Conservation (phyloP, 2,329 filamentous ascomycete genomes). For the Fusarium palustre region DNA sequence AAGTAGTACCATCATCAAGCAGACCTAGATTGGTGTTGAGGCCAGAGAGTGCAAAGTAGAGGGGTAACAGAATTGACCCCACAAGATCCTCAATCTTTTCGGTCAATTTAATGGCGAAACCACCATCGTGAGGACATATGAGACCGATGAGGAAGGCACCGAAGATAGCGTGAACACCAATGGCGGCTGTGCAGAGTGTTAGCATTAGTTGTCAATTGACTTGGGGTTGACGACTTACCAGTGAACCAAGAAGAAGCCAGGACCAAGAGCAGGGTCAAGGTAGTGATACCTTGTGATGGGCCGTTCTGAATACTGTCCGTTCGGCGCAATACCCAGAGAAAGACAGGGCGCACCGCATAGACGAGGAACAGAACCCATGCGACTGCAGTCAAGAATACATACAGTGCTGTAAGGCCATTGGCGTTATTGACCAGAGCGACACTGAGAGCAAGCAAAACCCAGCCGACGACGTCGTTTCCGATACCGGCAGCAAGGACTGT, state of each 20-base stretch:
- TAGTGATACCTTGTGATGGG: constrained; percentile 85
- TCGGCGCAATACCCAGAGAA: constrained; percentile 78
- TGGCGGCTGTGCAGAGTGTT: constrained; percentile 62
- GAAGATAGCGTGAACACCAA: constrained; percentile 95
- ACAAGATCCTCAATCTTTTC: constrained; percentile 96
- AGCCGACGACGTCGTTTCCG: constrained; percentile 81
- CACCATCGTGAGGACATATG: constrained; percentile 89
- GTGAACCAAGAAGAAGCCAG: constrained; percentile 88
- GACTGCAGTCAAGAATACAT: constrained; percentile 79
- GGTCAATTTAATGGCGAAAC: constrained; percentile 89
- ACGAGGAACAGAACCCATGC: constrained; percentile 83
- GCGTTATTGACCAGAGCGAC: constrained; percentile 92
- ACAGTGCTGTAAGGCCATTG: constrained; percentile 84
- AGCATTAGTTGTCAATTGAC: not conserved
- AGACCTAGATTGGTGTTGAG: constrained; percentile 89
- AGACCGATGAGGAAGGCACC: constrained; percentile 90
- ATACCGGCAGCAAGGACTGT: constrained; percentile 92
- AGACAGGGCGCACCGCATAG: constrained; percentile 77
- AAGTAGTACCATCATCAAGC: constrained; percentile 82
- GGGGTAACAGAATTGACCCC: constrained; percentile 82
- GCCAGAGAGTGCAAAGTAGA: constrained; percentile 94
- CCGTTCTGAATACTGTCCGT: constrained; percentile 87
- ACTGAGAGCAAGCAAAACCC: constrained; percentile 92
- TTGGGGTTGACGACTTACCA: constrained; percentile 48
- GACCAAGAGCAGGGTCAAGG: constrained; percentile 82